Evolutionary conservation across 2,329 filamentous ascomycete species (phyloP), one percentile per base, ranked within the genome.

Genomic region (Huntiella moniliformis): DNA sequence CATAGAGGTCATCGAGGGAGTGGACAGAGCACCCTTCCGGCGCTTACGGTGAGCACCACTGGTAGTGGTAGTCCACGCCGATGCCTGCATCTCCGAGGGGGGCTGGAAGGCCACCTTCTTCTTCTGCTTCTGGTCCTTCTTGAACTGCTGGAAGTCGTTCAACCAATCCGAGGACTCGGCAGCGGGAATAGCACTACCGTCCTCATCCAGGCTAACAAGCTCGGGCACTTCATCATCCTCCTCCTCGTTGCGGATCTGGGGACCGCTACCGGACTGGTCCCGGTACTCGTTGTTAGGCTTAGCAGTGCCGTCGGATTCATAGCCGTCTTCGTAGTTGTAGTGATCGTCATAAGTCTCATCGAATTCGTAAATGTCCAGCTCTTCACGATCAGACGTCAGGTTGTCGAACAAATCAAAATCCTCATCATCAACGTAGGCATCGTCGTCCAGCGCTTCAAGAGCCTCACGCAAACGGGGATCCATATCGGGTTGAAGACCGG

Each of bases 401-500:
- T 79, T 63, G 38, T 73, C 74, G 60, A 98, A 96, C 44, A 96
- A 64, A 46, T 91, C 82, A n/a, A 91, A 83, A 33, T 88, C 74
- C 16, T 87, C 75, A 5, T 82, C 71, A 42, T 82, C 88, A 2
- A 98, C 87, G 57, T 85, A 98, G 2, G 82, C 88, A 17, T 98
- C 91, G 56, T 98, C 91, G 42, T 98, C 91, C 28, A 98, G 65
- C 8, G 91, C 91, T 62, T 95, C 87, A 17, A 98, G 64, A 4
- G 87, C 86, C 60, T 98, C 91, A 39, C 91, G 74, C 53, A 98
- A 60, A 35, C 88, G 72, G 2, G 87, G 87, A 56, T 98, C 92
- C 91, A 98, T 96, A 57, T 96, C 87, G 5, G 92, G 91, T 61
- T 98, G 82, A 60, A 98, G 94, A 0, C 91, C 91, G 2, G 82